These are phyloP conservation scores for Sclerotinia borealis DNA, from an alignment of 2,329 filamentous ascomycete species.

Conservation along the genomic window DNA sequence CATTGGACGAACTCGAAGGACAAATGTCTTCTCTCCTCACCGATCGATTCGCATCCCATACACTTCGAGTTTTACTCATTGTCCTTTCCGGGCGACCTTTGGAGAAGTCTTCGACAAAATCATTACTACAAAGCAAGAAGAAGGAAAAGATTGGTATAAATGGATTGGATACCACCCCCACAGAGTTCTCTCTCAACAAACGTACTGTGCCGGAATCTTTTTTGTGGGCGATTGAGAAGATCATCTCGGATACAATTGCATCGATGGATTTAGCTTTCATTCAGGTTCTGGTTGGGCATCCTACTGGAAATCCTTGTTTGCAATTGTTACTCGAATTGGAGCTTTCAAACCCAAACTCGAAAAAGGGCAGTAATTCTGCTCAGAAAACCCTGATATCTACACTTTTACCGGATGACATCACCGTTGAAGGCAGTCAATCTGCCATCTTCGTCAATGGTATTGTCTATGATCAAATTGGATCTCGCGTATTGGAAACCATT, in stretches of 20 bases:
- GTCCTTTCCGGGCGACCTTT: constrained; percentile 80
- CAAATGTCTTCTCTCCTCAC: constrained; percentile 75
- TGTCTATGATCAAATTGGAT: constrained; percentile 85
- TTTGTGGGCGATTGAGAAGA: constrained; percentile 67
- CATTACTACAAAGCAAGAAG: constrained; percentile 81
- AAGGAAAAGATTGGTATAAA: constrained; percentile 75
- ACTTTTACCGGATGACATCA: constrained; percentile 73
- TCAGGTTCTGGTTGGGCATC: constrained; percentile 78
- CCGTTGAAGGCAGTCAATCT: constrained; percentile 66
- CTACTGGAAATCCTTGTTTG: constrained; percentile 86
- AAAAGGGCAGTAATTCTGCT: constrained; percentile 49
- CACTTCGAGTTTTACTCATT: constrained; percentile 76
- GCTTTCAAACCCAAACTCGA: constrained; percentile 64
- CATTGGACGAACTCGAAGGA: constrained; percentile 81
- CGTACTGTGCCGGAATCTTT: constrained; percentile 75
- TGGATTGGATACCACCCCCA: constrained; percentile 42
- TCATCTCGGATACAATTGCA: constrained; percentile 70
- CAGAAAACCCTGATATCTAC: constrained; percentile 60
- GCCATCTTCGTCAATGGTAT: constrained; percentile 79
- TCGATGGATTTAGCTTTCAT: constrained; percentile 74
- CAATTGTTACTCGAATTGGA: constrained; percentile 87
- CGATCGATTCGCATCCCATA: constrained; percentile 85
- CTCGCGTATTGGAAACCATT: constrained; percentile 81
- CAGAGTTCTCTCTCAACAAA: constrained; percentile 41
- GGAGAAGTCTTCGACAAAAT: constrained; percentile 60